A percentile compares a stretch with the other conserved stretches of the same genome.
Evolutionary conservation across 192 early-diverging fungal genomes (phyloP).

Genomic region (Coemansia sp.): DNA sequence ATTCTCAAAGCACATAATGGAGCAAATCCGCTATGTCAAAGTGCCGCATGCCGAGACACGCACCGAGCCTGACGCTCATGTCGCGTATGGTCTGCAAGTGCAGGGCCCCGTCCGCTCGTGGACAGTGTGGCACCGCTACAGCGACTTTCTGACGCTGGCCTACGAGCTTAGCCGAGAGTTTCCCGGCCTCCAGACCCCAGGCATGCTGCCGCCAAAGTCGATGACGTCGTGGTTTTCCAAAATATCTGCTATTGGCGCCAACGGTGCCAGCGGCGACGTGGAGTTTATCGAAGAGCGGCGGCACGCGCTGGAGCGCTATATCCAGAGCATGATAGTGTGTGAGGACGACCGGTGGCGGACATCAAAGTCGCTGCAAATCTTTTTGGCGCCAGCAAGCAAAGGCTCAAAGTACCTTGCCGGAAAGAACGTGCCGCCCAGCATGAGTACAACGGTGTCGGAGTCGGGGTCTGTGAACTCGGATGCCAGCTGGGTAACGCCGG

Average conservation of each 20-base stretch:
- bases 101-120: conserved; percentile 78
- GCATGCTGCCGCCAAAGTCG: conserved; percentile 70
- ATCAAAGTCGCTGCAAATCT: conserved; percentile 70
- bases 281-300: conserved; percentile 69
- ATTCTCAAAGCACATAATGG: no score
- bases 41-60: conserved; percentile 40
- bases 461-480: conserved; percentile 19
- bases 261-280: conserved; percentile 12
- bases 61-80: conserved; percentile 56
- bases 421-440: conserved; percentile 22
- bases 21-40: conserved; percentile 53
- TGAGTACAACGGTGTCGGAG: conserved; percentile 34
- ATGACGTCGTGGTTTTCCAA: conserved; percentile 57
- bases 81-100: conserved; percentile 71
- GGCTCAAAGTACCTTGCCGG: conserved; percentile 55
- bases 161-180: conserved; percentile 62
- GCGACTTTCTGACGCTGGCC: conserved; percentile 77
- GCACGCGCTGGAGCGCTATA: conserved; percentile 73
- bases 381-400: conserved; percentile 56
- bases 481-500: conserved; percentile 58
- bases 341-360: conserved; percentile 77
- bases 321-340: conserved; percentile 67
- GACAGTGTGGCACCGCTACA: conserved; percentile 84
- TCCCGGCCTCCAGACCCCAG: conserved; percentile 62
- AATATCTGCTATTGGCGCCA: conserved; percentile 14